Evolutionary conservation across 306 rosid genomes (phyloP).

Genomic region (Quercus engelmannii): DNA sequence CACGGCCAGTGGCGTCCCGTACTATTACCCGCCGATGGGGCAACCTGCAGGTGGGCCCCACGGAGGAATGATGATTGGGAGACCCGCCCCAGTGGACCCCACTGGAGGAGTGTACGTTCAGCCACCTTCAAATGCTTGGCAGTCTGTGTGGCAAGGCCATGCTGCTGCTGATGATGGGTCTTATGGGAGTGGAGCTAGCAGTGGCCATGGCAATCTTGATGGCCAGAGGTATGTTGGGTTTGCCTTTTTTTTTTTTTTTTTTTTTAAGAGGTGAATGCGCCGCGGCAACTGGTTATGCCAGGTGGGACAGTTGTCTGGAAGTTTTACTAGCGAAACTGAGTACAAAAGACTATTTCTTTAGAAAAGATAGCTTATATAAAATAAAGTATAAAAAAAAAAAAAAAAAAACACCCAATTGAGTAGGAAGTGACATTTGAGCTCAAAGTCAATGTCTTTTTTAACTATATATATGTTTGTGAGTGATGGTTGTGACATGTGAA

Average conservation of each 20-base stretch:
- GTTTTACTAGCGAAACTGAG: too few relatives aligned
- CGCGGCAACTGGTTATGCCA: too few relatives aligned
- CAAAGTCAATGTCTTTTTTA: too few relatives aligned
- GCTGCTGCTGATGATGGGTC: constrained; percentile 61
- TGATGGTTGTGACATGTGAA: too few relatives aligned
- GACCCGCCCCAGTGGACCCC: constrained; percentile 81
- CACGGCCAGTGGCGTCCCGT: constrained; percentile 79
- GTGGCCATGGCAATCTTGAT: constrained; percentile 69
- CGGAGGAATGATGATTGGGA: constrained; percentile 77
- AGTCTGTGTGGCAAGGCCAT: constrained; percentile 77
- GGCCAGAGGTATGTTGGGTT: constrained; percentile 61
- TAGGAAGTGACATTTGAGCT: too few relatives aligned
- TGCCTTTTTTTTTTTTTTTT: too few relatives aligned
- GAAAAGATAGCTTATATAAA: too few relatives aligned
- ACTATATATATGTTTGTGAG: too few relatives aligned
- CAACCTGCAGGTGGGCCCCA: constrained; percentile 62
- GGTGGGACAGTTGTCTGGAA: too few relatives aligned
- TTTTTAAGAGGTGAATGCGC: too few relatives aligned
- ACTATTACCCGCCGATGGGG: constrained; percentile 84
- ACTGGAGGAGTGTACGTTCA: constrained; percentile 76
- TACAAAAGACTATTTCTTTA: too few relatives aligned
- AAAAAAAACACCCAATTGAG: neutral
- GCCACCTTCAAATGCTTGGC: constrained; percentile 99
- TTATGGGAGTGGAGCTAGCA: constrained; percentile 58
- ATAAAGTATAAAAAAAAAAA: too few relatives aligned